Evolutionary conservation across 2,329 filamentous ascomycete species (phyloP), one percentile per base, ranked within the genome.

Genomic region (Ophiostoma tasmaniense): DNA sequence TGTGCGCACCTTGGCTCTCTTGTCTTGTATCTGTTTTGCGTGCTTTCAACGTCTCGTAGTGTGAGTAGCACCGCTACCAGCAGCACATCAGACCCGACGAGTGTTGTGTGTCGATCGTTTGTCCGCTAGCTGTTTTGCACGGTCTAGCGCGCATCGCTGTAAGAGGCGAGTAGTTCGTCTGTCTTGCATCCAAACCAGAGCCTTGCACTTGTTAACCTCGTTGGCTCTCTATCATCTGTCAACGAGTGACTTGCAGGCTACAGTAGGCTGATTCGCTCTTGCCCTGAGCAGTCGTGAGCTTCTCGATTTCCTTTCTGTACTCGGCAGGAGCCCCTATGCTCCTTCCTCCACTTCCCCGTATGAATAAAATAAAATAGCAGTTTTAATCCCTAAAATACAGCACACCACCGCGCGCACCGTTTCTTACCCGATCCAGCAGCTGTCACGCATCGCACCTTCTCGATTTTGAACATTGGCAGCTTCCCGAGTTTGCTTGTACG

Each of bases 261-360:
- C 39, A 45, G 42, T 45, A 20, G 42, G 35, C 35, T 37, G 5
- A 11, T 10, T 62, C 14, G 25, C 17, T 62, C 28, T 62, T 62
- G 30, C 59, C 59, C 59, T 42, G 39, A 42, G 39, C 14, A 17
- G 39, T 14, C 13, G 20, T 52, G n/a, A n/a, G n/a, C n/a, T n/a
- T n/a, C n/a, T n/a, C n/a, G n/a, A n/a, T n/a, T n/a, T n/a, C n/a
- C n/a, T n/a, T n/a, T n/a, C n/a, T n/a, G n/a, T n/a, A n/a, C n/a
- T n/a, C n/a, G n/a, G n/a, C n/a, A n/a, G n/a, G 11, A 6, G 14
- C 14, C 11, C 30, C 10, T 64, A 64, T 33, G 14, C 61, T 13
- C 61, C 61, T 64, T 64, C 61, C 30, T 64, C 61, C 33, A 64
- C 61, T 64, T 64, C 61, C 61, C 61, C 61, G n/a, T 37, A 37